Evolutionary conservation across 2,329 filamentous ascomycete genomes (phyloP).

Genomic region (Seiridium cupressi): DNA sequence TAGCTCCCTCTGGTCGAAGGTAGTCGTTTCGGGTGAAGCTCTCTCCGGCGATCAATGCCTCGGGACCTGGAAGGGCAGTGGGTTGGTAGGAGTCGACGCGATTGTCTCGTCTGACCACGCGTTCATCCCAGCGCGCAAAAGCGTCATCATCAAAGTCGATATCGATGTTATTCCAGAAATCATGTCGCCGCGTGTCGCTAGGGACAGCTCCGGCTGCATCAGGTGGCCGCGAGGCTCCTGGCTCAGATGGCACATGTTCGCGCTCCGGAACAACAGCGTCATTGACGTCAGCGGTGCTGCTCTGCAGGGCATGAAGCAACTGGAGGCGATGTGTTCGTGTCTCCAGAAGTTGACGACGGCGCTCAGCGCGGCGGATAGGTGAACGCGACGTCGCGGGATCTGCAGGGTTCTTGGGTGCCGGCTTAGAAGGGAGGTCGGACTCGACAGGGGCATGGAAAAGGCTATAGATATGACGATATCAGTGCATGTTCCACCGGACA

Average conservation of each 20-base stretch:
- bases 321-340: slow-evolving; percentile 29
- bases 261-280: not conserved
- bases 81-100: not conserved
- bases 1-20: not conserved
- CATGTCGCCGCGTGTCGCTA: not conserved
- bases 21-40: not conserved
- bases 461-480: slow-evolving; percentile 23
- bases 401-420: slow-evolving; percentile 25
- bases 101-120: not conserved
- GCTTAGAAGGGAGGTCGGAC: slow-evolving; percentile 38
- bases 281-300: slow-evolving; percentile 5
- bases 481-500: not conserved
- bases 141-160: not conserved
- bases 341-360: slow-evolving; percentile 28
- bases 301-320: slow-evolving; percentile 20
- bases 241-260: not conserved
- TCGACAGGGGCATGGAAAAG: slow-evolving; percentile 46
- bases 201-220: not conserved
- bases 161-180: not conserved
- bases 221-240: not conserved
- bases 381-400: slow-evolving; percentile 30
- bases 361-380: slow-evolving; percentile 35
- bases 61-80: not conserved
- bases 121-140: not conserved
- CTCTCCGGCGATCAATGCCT: not conserved